These are phyloP conservation scores for Knufia fluminis DNA, from an alignment of 2,329 filamentous ascomycete genomes.

Conservation along the genomic window DNA sequence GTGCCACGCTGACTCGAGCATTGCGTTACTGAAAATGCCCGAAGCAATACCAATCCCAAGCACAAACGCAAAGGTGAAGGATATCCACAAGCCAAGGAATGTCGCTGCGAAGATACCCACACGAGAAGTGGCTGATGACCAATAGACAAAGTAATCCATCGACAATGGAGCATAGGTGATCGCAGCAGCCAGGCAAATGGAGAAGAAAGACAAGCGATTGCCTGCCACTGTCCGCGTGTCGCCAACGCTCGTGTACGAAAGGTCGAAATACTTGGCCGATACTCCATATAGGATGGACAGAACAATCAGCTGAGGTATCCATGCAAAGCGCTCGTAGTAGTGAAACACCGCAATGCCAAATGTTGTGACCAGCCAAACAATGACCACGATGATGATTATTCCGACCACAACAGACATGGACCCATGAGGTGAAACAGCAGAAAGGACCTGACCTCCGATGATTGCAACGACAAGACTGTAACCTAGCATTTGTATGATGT, in stretches of 20 bases:
- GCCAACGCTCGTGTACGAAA: conserved; percentile 42
- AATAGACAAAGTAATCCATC: conserved; percentile 49
- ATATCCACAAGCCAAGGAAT: conserved; percentile 46
- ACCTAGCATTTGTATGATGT: conserved; percentile 53
- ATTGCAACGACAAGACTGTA: conserved; percentile 53
- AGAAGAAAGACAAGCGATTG: conserved; percentile 59
- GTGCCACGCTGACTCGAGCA: conserved; percentile 50
- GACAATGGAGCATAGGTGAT: conserved; percentile 16
- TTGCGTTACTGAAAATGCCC: conserved; percentile 42
- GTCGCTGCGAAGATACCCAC: conserved; percentile 49
- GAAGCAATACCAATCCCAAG: conserved; percentile 55
- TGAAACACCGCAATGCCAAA: conserved; percentile 62
- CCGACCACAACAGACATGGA: conserved; percentile 56
- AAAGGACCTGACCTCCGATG: conserved; percentile 59
- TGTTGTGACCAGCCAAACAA: conserved; percentile 55
- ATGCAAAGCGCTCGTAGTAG: conserved; percentile 57
- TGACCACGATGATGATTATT: conserved; percentile 55
- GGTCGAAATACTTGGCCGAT: conserved; percentile 52
- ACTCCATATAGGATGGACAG: conserved; percentile 54
- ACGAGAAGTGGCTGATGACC: conserved; percentile 44
- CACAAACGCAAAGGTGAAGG: conserved; percentile 53
- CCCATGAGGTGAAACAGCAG: conserved; percentile 51
- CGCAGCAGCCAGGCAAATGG: conserved; percentile 40
- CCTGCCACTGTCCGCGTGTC: conserved; percentile 27
- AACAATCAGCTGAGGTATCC: conserved; percentile 54